Base-by-base conservation (phyloP, 345 rosid species). In the Anacardium occidentale region DNA sequence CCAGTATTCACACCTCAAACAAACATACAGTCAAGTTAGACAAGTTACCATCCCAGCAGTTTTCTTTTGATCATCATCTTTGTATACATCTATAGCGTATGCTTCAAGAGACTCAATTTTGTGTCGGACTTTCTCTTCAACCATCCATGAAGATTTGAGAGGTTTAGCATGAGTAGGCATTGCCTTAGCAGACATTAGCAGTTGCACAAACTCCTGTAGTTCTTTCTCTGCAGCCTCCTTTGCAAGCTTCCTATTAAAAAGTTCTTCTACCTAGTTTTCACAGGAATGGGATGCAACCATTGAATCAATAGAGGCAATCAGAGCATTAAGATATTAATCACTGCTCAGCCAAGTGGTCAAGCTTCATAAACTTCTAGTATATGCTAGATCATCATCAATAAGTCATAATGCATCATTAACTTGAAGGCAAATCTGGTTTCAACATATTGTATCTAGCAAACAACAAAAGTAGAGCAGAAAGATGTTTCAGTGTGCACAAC, bases 191-290 rank as follows among this genome's bases (percentile, higher is more conserved):
- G 97, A 92, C 74, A 52, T 79, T 76, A 92, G 74, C 77, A 87
- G 51, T 40, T 84, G 84, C 72, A 88, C 83, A 74, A 94, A 92
- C 78, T 88, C 94, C 77, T 81, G 72, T 76, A 90, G 91, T 82
- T 92, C 94, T 76, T 78, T 84, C 64, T 94, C 95, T 24, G 87
- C 92, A 71, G 88, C 92, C 75, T 92, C 97, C 77, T 85, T 89
- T 50, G 86, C 83, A 76, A 81, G 86, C 84, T 92, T 90, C 74
- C 85, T 83, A 26, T 26, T 79, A 69, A 83, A 68, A 75, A 89
- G 90, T 75, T 94, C 95, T 74, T 94, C 95, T 72, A 94, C 97
- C 98, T 94, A 76, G 57, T 68, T 68, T 22, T 70, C 10, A 53
- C 17, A 60, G 3, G 52, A 59, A 56, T 57, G 32, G 20, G 7